Evolutionary conservation across 2,329 filamentous ascomycete genomes (phyloP).

Genomic region (Cadophora sp.): DNA sequence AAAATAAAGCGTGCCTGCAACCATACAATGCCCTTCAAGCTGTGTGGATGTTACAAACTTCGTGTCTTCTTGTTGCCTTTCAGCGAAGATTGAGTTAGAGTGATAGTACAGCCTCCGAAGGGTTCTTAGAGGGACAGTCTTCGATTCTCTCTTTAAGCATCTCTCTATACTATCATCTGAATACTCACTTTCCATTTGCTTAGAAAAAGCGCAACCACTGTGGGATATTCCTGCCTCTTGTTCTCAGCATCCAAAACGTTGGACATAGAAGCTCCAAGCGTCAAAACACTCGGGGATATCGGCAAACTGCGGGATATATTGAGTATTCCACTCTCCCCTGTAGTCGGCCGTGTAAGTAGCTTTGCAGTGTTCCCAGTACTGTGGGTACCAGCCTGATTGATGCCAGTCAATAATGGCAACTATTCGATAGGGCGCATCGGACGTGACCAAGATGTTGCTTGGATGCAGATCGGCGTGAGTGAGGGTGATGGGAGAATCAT

Average conservation of each 20-base stretch:
- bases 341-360: conserved; percentile 25
- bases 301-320: conserved; percentile 25
- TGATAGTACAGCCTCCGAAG: conserved; percentile 16
- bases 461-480: conserved; percentile 47
- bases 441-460: conserved; percentile 46
- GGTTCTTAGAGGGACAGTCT: conserved; percentile 9
- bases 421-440: conserved; percentile 34
- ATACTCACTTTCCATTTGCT: neutral
- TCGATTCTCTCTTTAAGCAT: conserved; percentile 4
- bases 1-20: too few relatives aligned
- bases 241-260: conserved; percentile 17
- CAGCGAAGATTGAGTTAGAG: conserved; percentile 6
- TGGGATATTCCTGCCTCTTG: neutral
- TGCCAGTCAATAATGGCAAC: conserved; percentile 46
- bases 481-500: conserved; percentile 44
- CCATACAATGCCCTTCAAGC: too few relatives aligned
- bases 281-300: conserved; percentile 17
- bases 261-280: conserved; percentile 19
- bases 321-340: conserved; percentile 25
- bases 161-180: conserved; percentile 20
- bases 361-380: conserved; percentile 48
- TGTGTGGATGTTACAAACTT: too few relatives aligned
- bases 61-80: too few relatives aligned
- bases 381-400: conserved; percentile 47
- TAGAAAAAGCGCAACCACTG: neutral